phyloP scores from a whole-genome alignment of 805 yeast genomes.

The Kuraishia molischiana region DNA sequence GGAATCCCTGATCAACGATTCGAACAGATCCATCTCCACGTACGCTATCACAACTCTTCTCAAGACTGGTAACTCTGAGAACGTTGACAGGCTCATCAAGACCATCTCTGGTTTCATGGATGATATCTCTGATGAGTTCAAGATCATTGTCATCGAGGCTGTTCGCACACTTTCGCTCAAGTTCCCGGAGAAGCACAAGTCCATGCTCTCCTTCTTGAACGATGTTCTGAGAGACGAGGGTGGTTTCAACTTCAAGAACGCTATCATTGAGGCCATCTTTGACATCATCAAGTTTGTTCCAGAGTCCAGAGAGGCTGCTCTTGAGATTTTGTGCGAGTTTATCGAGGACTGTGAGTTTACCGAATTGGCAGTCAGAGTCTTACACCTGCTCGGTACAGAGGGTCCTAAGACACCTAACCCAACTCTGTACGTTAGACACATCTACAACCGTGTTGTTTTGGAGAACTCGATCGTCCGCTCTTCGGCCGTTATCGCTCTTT shows the following conservation, averaged over 20 bases:
- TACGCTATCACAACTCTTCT: conserved; percentile 93
- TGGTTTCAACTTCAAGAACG: conserved; percentile 72
- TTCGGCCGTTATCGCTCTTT: conserved; percentile 86
- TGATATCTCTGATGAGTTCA: conserved; percentile 94
- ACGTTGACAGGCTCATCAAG: conserved; percentile 80
- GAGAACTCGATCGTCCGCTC: conserved; percentile 94
- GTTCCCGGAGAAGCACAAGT: conserved; percentile 84
- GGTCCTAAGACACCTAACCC: conserved; percentile 87
- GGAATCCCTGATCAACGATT: conserved; percentile 78
- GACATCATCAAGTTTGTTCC: conserved; percentile 87
- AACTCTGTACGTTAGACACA: conserved; percentile 86
- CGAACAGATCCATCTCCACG: conserved; percentile 88
- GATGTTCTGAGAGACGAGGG: conserved; percentile 88
- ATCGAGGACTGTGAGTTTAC: conserved; percentile 98
- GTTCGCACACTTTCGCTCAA: conserved; percentile 84
- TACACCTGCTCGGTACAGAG: conserved; percentile 87
- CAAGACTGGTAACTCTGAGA: conserved; percentile 87
- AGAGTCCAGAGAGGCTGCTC: conserved; percentile 68
- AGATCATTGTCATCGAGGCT: conserved; percentile 90
- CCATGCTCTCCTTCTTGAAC: conserved; percentile 72
- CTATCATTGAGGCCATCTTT: conserved; percentile 86
- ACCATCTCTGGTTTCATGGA: conserved; percentile 84
- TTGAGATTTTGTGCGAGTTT: conserved; percentile 88
- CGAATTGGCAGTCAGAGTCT: conserved; percentile 84
- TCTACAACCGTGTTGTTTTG: conserved; percentile 91